Percentiles rank a stretch among this genome's conserved stretches.
These are phyloP conservation scores for Schwanniomyces yamadae DNA, from an alignment of 805 yeast species.

Conservation along the genomic window DNA sequence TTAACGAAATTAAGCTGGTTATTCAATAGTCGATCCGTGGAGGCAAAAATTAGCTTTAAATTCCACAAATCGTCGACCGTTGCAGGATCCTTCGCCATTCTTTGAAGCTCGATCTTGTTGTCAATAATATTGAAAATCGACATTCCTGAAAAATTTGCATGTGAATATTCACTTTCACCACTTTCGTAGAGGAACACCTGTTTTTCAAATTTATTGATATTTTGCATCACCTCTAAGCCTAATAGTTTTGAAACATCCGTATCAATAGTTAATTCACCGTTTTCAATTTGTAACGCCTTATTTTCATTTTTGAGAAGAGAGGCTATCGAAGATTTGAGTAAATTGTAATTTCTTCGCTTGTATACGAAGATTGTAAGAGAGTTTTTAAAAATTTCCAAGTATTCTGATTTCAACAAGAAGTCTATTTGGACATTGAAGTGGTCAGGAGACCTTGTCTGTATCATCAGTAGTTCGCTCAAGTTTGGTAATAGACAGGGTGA, in stretches of 20 bases:
- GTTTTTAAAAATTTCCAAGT: constrained; percentile 42
- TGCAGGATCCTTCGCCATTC: constrained; percentile 41
- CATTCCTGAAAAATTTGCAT: constrained; percentile 29
- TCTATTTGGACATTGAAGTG: constrained; percentile 56
- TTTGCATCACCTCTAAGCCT: constrained; percentile 20
- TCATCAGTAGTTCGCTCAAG: constrained; percentile 44
- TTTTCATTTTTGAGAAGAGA: constrained; percentile 36
- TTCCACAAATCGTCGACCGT: constrained; percentile 61
- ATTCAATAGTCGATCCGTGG: constrained; percentile 44
- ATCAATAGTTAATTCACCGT: constrained; percentile 25
- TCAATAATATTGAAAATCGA: constrained; percentile 50
- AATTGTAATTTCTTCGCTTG: constrained; percentile 41
- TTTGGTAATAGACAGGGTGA: constrained; percentile 76
- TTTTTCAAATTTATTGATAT: constrained; percentile 27
- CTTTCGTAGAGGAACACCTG: constrained; percentile 29
- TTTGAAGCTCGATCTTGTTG: constrained; percentile 50
- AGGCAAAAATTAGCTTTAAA: constrained; percentile 59
- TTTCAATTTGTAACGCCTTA: constrained; percentile 24
- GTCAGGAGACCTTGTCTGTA: constrained; percentile 47
- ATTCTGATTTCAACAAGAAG: constrained; percentile 40
- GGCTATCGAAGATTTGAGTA: constrained; percentile 32
- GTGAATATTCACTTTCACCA: constrained; percentile 16
- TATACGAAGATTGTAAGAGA: constrained; percentile 52
- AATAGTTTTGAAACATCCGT: constrained; percentile 24
- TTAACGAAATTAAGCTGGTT: constrained; percentile 45